Percentiles rank a stretch among this genome's conserved stretches.
phyloP scores from a whole-genome alignment of 2,329 filamentous ascomycete genomes.

The Plectosphaerella plurivora region DNA sequence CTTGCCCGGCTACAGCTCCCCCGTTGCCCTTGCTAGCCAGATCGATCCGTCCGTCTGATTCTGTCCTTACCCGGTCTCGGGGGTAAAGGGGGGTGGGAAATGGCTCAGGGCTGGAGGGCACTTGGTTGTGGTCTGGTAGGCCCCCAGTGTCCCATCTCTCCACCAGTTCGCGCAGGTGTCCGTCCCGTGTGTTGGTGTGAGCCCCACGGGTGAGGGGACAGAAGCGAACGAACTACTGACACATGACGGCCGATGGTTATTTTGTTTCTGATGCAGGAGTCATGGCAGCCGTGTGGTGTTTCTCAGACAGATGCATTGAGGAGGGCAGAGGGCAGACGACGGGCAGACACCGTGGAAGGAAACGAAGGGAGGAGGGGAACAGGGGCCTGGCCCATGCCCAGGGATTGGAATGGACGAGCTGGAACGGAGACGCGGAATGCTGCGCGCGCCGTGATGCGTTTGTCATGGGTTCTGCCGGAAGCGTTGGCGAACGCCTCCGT shows the following conservation, averaged over 20 bases:
- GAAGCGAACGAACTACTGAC: background rate
- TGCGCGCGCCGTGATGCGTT: slow-evolving; percentile 1
- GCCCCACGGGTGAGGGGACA: slow-evolving; percentile 1
- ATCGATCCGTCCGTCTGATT: background rate
- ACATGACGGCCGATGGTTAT: no score
- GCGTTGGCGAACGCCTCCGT: slow-evolving; percentile 8
- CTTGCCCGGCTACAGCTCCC: background rate
- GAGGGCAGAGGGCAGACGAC: no score
- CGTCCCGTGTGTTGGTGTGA: background rate
- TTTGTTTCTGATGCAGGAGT: no score
- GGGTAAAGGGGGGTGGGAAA: background rate
- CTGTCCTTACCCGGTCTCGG: no score
- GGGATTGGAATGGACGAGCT: no score
- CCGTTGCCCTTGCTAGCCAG: background rate
- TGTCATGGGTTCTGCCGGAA: slow-evolving; percentile 10
- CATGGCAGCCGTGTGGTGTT: no score
- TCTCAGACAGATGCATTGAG: no score
- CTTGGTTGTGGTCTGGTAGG: background rate
- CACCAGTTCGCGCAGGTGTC: slow-evolving; percentile 21
- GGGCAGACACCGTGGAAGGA: no score
- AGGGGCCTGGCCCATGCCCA: no score
- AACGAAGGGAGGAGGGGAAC: no score
- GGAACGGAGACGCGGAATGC: background rate
- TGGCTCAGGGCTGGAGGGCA: background rate
- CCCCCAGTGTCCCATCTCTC: slow-evolving; percentile 8